Evolutionary conservation across 2,329 filamentous ascomycete genomes (phyloP).

Genomic region (Diplocarpon rosae): DNA sequence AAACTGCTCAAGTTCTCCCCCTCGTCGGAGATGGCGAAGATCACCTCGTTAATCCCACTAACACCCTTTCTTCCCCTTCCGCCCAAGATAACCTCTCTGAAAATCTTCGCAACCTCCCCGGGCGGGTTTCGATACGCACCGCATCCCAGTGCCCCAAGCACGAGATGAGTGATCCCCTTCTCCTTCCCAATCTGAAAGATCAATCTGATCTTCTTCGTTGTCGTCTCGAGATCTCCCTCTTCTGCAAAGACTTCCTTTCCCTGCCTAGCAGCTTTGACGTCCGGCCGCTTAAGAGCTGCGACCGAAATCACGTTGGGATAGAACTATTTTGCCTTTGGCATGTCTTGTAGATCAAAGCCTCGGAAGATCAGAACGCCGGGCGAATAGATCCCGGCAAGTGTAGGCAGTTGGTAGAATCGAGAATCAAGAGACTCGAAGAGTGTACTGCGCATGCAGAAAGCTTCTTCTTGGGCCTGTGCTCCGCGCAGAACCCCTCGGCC

Average conservation of each 20-base stretch:
- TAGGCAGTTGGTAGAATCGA: conserved; percentile 27
- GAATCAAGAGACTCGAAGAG: conserved; percentile 37
- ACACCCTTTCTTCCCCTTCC: conserved; percentile 48
- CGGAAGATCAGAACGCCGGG: conserved; percentile 43
- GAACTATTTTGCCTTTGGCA: conserved; percentile 29
- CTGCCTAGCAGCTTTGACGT: conserved; percentile 3
- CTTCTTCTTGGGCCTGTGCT: conserved; percentile 56
- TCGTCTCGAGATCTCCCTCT: conserved; percentile 21
- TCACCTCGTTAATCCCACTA: conserved; percentile 43
- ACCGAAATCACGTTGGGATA: conserved; percentile 21
- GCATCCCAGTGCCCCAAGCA: conserved; percentile 60
- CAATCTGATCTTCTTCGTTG: conserved; percentile 23
- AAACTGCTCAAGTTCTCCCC: conserved; percentile 44
- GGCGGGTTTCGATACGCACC: conserved; percentile 55
- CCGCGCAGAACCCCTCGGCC: conserved; percentile 59
- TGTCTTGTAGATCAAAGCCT: conserved; percentile 37
- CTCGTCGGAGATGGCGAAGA: conserved; percentile 50
- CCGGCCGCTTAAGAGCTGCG: conserved; percentile 15
- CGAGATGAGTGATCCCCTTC: conserved; percentile 43
- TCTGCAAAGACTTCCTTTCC: conserved; percentile 15
- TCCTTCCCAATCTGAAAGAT: conserved; percentile 34
- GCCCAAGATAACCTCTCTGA: conserved; percentile 44
- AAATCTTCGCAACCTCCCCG: conserved; percentile 50
- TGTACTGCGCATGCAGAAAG: conserved; percentile 52
- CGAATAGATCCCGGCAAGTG: conserved; percentile 34